Evolutionary conservation across 2,329 filamentous ascomycete genomes (phyloP).

Genomic region (Endoconidiophora laricicola): DNA sequence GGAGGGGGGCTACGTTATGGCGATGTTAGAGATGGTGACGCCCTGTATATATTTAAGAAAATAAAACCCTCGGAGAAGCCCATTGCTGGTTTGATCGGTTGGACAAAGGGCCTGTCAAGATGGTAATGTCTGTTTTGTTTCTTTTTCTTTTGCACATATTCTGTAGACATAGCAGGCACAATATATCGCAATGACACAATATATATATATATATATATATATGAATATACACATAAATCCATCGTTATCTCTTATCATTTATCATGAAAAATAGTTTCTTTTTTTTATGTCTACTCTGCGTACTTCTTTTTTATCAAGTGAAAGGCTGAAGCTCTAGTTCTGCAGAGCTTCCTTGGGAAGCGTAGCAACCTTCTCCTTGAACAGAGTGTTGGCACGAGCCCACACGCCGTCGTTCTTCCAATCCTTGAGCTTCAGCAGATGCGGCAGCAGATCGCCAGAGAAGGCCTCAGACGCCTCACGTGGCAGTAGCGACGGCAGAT

Average conservation of each 20-base stretch:
- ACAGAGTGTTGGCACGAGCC: slow-evolving; percentile 69
- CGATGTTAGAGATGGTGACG: not conserved
- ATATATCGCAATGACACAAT: too few species aligned
- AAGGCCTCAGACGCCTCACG: slow-evolving; percentile 79
- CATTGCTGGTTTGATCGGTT: too few species aligned
- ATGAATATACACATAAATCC: not conserved
- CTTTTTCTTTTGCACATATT: not conserved
- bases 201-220: not conserved
- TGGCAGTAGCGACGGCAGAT: slow-evolving; percentile 67
- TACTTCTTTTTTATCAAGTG: not conserved
- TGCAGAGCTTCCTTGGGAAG: slow-evolving; percentile 32
- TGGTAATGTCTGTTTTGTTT: too few species aligned
- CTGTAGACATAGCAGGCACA: not conserved
- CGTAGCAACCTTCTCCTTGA: slow-evolving; percentile 61
- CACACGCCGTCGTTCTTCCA: slow-evolving; percentile 61
- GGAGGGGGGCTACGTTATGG: not conserved
- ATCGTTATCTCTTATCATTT: not conserved
- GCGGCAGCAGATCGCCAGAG: slow-evolving; percentile 60
- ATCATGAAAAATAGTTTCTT: not conserved
- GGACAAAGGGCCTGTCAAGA: too few species aligned
- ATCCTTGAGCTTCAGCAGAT: slow-evolving; percentile 61
- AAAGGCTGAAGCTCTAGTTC: slow-evolving; percentile 3
- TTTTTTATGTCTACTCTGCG: not conserved
- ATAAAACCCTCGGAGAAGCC: too few species aligned
- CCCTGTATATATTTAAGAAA: not conserved